Conservation (phyloP, 2,329 filamentous ascomycete genomes). For the Septoria linicola region DNA sequence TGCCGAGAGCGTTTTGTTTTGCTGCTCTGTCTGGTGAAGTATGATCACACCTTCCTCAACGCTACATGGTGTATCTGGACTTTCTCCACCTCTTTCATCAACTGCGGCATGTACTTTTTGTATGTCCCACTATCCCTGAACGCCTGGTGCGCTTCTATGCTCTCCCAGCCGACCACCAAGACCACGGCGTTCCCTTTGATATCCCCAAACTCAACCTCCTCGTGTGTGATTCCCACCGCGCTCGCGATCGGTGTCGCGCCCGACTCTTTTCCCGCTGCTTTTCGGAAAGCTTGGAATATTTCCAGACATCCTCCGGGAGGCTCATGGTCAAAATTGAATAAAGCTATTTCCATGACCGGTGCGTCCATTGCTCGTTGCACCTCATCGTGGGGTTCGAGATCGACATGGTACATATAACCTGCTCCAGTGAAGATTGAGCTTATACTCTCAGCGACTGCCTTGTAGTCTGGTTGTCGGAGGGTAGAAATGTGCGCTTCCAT, state of each 20-base stretch:
- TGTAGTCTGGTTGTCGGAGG: constrained; percentile 6
- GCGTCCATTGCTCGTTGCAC: constrained; percentile 3
- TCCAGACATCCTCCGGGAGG: constrained; percentile 11
- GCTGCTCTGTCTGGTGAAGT: too few relatives aligned
- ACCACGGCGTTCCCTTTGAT: constrained; percentile 15
- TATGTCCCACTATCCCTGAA: constrained; percentile 14
- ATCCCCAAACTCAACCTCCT: constrained; percentile 16
- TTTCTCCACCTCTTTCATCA: constrained; percentile 10
- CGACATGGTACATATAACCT: constrained; percentile 14
- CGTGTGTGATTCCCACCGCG: constrained; percentile 17
- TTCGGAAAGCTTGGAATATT: background rate
- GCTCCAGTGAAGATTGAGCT: background rate
- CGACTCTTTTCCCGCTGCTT: background rate
- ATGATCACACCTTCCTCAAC: background rate
- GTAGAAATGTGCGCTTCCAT: constrained; percentile 10
- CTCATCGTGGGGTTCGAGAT: constrained; percentile 15
- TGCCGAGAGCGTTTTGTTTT: too few relatives aligned
- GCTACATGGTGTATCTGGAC: background rate
- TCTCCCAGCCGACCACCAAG: constrained; percentile 18
- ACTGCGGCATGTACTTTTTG: constrained; percentile 8
- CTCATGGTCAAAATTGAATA: constrained; percentile 17
- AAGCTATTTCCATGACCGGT: constrained; percentile 17
- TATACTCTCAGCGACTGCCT: constrained; percentile 2
- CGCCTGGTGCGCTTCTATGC: constrained; percentile 11
- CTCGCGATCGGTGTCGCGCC: constrained; percentile 1